Percentiles rank a stretch among this genome's conserved stretches.
These are phyloP conservation scores for Ganoderma boninense DNA, from an alignment of 1,284 basidiomycete species.

Conservation along the genomic window DNA sequence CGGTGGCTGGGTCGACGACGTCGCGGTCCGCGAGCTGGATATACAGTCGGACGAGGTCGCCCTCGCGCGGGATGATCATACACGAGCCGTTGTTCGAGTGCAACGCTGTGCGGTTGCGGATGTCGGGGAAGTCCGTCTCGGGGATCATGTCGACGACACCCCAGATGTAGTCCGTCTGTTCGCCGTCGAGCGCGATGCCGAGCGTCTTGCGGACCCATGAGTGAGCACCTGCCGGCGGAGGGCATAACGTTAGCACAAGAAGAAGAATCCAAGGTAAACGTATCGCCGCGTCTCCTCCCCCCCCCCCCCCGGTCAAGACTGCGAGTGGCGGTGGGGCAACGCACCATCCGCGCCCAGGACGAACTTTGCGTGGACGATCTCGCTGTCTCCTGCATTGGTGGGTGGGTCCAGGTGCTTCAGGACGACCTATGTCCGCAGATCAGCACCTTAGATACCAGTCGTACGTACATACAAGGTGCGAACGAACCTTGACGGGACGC, in stretches of 20 bases:
- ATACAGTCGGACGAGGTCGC: constrained; percentile 77
- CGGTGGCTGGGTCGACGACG: constrained; percentile 52
- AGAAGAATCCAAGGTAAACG: too few relatives aligned
- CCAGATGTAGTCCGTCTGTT: constrained; percentile 83
- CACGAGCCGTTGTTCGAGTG: constrained; percentile 62
- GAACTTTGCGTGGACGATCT: constrained; percentile 61
- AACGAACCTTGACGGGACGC: constrained; percentile 64
- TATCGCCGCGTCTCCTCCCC: too few relatives aligned
- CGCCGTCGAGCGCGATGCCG: constrained; percentile 79
- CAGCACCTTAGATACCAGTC: too few relatives aligned
- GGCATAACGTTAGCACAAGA: not conserved
- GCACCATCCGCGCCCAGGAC: constrained; percentile 64
- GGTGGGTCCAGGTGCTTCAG: constrained; percentile 44
- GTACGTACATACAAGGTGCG: not conserved
- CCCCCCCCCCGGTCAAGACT: not conserved
- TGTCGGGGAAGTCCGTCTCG: constrained; percentile 83
- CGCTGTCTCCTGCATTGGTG: constrained; percentile 41
- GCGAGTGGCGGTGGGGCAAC: not conserved
- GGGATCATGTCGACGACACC: constrained; percentile 79
- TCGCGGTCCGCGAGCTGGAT: constrained; percentile 71
- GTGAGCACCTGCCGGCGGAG: constrained; percentile 63
- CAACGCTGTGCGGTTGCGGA: constrained; percentile 72
- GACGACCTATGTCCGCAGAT: constrained; percentile 40
- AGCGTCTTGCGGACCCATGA: constrained; percentile 81
- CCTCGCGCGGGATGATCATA: constrained; percentile 83